Conservation (phyloP, 2,329 filamentous ascomycete genomes). For the Colletotrichum incanum region DNA sequence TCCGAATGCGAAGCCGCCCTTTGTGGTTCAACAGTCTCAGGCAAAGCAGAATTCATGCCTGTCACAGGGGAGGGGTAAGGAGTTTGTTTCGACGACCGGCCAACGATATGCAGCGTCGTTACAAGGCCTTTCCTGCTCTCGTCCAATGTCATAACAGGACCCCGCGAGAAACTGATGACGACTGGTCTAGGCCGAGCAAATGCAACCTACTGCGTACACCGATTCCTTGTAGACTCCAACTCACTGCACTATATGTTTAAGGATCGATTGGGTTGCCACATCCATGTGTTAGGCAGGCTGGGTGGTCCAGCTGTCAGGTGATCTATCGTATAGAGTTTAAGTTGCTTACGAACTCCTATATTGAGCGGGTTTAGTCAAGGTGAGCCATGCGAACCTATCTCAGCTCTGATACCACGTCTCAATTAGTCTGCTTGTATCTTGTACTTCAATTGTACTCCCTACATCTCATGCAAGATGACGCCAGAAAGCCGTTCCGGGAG, state of each 20-base stretch:
- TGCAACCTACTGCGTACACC: neutral
- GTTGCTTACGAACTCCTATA: neutral
- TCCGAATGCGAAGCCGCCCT: neutral
- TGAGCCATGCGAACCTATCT: neutral
- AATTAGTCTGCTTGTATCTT: neutral
- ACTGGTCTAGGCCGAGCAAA: neutral
- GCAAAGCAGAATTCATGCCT: neutral
- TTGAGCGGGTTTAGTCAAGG: too few relatives aligned
- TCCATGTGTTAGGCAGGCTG: neutral
- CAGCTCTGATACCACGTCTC: neutral
- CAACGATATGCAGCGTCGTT: neutral
- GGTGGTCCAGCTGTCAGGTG: neutral
- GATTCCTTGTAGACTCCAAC: neutral
- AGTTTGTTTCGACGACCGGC: slow-evolving; percentile 37
- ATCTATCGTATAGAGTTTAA: neutral
- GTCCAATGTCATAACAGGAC: neutral
- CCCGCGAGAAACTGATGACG: neutral
- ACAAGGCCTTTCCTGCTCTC: neutral
- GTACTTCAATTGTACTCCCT: neutral
- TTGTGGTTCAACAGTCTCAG: neutral
- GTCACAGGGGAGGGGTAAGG: slow-evolving; percentile 16
- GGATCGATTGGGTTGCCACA: neutral
- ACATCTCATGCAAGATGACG: neutral
- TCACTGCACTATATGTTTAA: neutral
- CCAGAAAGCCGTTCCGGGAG: neutral